Conservation (phyloP, 805 yeast genomes). For the Wickerhamiella sergipiensis region DNA sequence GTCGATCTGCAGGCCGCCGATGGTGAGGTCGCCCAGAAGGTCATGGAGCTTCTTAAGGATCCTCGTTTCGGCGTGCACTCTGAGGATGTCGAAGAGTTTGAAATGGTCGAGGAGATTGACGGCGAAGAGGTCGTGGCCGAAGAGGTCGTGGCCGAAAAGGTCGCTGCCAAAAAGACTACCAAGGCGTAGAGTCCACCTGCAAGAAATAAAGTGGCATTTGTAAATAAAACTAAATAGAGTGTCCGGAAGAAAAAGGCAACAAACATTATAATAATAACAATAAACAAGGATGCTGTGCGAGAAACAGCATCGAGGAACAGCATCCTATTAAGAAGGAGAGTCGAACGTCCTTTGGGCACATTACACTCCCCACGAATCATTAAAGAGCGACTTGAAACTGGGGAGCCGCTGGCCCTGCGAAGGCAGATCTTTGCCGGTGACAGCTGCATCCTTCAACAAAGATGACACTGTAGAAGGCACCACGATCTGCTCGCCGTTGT, state of each 20-base stretch:
- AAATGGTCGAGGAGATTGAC: background rate
- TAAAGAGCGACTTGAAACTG: background rate
- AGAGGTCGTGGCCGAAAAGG: too few species aligned
- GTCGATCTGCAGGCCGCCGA: conserved; percentile 20
- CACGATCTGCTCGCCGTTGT: background rate
- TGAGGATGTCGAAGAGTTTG: background rate
- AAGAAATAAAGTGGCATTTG: background rate
- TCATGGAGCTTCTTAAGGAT: conserved; percentile 53
- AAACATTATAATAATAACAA: background rate
- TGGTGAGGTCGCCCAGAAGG: conserved; percentile 49
- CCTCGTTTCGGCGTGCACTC: conserved; percentile 25
- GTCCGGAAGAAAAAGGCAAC: background rate
- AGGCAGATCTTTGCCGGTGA: background rate
- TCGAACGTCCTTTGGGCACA: background rate
- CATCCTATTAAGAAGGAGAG: background rate
- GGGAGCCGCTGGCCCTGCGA: background rate
- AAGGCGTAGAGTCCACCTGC: too few species aligned
- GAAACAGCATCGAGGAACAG: background rate
- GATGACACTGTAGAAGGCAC: background rate
- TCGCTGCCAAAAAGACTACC: too few species aligned
- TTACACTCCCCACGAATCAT: background rate
- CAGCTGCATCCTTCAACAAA: background rate
- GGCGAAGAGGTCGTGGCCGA: too few species aligned
- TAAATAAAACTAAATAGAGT: background rate
- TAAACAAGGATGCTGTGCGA: background rate